Percentiles rank a stretch among this genome's conserved stretches.
Conservation (phyloP, 148 eudicot genomes). For the Arbutus unedo region DNA sequence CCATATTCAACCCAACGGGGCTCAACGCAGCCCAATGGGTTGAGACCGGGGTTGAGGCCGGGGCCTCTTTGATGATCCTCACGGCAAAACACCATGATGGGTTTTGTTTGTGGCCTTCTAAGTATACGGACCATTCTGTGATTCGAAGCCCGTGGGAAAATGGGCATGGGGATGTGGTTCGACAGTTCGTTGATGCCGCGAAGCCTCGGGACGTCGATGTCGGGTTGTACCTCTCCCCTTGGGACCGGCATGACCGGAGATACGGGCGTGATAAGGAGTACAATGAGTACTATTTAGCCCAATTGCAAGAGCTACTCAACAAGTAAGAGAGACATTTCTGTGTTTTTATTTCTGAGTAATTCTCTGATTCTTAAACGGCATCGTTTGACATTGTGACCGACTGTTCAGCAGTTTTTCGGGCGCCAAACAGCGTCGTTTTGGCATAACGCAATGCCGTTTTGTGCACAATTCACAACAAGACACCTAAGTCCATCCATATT, state of each 20-base stretch:
- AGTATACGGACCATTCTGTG: constrained; percentile 78
- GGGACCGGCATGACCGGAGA: constrained; percentile 86
- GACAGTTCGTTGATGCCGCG: constrained; percentile 55
- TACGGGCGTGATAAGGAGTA: constrained; percentile 61
- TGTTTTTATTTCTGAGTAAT: background rate
- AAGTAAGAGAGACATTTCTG: constrained; percentile 30
- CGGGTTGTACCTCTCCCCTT: constrained; percentile 85
- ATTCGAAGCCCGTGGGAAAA: constrained; percentile 56
- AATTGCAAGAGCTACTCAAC: constrained; percentile 79
- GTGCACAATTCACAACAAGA: too few relatives aligned
- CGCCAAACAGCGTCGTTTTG: too few relatives aligned
- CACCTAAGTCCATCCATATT: too few relatives aligned
- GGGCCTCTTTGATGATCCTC: constrained; percentile 60
- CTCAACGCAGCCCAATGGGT: constrained; percentile 75
- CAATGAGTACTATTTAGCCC: constrained; percentile 86
- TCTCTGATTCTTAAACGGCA: background rate
- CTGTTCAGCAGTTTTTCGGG: too few relatives aligned
- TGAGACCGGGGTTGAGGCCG: constrained; percentile 53
- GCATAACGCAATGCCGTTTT: too few relatives aligned
- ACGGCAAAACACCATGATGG: constrained; percentile 99
- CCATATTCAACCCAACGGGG: constrained; percentile 60
- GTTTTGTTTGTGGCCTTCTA: constrained; percentile 91
- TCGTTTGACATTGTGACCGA: too few relatives aligned
- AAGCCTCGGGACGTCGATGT: constrained; percentile 57
- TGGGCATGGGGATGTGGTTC: constrained; percentile 78